Evolutionary conservation across 352 stramenopile species (phyloP), one percentile per base, ranked within the genome.

Genomic region (Phytophthora niederhauseri): DNA sequence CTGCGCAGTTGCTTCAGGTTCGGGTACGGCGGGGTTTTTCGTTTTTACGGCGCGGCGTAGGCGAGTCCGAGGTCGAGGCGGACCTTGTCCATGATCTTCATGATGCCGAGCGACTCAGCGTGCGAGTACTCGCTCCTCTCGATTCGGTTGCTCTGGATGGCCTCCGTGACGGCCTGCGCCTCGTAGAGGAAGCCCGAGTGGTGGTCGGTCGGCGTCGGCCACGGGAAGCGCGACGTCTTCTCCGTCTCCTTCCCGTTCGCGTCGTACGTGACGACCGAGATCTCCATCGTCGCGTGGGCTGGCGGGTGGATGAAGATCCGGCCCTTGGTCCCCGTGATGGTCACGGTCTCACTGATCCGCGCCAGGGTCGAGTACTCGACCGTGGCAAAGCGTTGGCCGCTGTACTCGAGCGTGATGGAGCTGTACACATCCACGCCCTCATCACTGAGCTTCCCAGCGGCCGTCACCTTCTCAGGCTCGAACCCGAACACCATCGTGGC

Each of bases 101-200:
- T 72, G 17, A 91, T 64, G 19, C 75, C 72, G 41, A 92, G 60
- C 54, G 80, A 86, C 24, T 92, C 82, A 19, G 72, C 57, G 38
- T 70, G 72, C 1, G 83, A 75, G 57, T 87, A 90, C 36, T 86
- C 73, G 2, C 52, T 57, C 46, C 73, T 64, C 46, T 89, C 70
- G 12, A 34, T 74, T 15, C 80, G 59, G 22, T 73, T 64, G 14
- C 61, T 65, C 53, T 41, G 51, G 38, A 94, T 78, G 4, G 76
- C 76, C 41, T 78, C 22, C 9, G 68, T 72, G 7, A 87, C 78
- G 5, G 82, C 76, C 31, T 76, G 74, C 11, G 77, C 83, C 61
- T 97, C 90, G 73, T 94, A 97, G 19, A 78, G 49, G 46, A 96
- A 94, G 3, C 87, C 86, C 8, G 51, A 68, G 28, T 68, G 46